Conservation (phyloP, 164 flowering plant species). For the Saururus chinensis region DNA sequence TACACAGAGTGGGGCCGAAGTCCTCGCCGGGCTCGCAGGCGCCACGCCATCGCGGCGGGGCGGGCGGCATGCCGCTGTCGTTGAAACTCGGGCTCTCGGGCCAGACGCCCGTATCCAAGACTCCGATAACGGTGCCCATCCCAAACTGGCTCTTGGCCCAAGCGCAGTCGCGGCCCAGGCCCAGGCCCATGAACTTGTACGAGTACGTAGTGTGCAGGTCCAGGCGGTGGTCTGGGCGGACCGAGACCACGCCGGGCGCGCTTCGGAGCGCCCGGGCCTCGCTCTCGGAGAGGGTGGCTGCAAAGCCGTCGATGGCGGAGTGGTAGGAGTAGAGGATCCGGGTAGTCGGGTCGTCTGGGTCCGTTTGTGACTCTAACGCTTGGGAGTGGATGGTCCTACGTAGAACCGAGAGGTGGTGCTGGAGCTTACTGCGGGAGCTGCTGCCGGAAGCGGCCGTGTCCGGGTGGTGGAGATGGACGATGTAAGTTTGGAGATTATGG, state of each 20-base stretch:
- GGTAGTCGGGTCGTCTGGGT: slow-evolving; percentile 20
- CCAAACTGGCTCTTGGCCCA: slow-evolving; percentile 44
- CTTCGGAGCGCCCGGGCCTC: slow-evolving; percentile 29
- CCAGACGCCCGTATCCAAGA: slow-evolving; percentile 91
- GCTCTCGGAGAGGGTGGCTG: slow-evolving; percentile 48
- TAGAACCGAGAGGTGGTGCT: slow-evolving; percentile 73
- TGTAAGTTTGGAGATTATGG: slow-evolving; percentile 46
- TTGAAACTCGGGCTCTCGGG: slow-evolving; percentile 86
- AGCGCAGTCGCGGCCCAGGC: slow-evolving; percentile 14
- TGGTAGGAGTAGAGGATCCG: slow-evolving; percentile 69
- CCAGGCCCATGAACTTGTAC: slow-evolving; percentile 67
- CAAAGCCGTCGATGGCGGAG: slow-evolving; percentile 78
- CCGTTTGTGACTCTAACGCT: slow-evolving; percentile 6
- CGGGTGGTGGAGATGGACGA: slow-evolving; percentile 65
- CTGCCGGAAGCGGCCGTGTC: slow-evolving; percentile 9
- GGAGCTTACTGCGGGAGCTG: slow-evolving; percentile 8
- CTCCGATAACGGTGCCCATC: slow-evolving; percentile 58
- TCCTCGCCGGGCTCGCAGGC: slow-evolving; percentile 57
- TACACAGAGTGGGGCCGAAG: slow-evolving; percentile 52
- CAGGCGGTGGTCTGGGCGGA: slow-evolving; percentile 40
- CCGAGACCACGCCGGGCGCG: slow-evolving; percentile 42
- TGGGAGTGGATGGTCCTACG: slow-evolving; percentile 22
- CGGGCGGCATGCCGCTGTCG: slow-evolving; percentile 56
- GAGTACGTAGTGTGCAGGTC: slow-evolving; percentile 70
- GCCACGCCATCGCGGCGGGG: slow-evolving; percentile 73